phyloP scores from a whole-genome alignment of 75 land plant species.

The Pseudotsuga menziesii region DNA sequence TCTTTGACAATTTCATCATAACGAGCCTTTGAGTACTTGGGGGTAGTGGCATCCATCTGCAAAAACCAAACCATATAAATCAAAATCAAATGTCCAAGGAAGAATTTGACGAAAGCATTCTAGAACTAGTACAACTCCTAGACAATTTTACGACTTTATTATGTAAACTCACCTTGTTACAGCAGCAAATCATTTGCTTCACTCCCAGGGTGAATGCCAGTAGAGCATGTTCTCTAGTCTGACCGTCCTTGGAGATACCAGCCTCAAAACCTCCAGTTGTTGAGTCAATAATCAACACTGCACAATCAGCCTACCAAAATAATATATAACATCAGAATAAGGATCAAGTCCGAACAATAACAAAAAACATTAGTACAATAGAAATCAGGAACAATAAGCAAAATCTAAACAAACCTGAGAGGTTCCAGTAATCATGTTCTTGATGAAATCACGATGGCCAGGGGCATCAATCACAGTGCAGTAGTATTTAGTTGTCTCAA shows the following conservation, averaged over 20 bases:
- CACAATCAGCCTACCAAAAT: constrained; percentile 36
- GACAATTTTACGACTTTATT: not conserved
- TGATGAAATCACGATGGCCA: constrained; percentile 44
- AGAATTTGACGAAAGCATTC: not conserved
- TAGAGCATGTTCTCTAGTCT: constrained; percentile 43
- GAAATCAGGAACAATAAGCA: not conserved
- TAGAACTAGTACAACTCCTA: not conserved
- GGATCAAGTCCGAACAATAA: not conserved
- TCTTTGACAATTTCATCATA: constrained; percentile 46
- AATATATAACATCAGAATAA: not conserved
- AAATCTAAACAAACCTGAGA: constrained; percentile 17
- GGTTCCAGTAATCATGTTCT: constrained; percentile 49
- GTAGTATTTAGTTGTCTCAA: constrained; percentile 43
- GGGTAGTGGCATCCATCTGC: constrained; percentile 66
- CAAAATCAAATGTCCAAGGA: not conserved
- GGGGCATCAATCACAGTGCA: constrained; percentile 51
- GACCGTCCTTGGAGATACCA: constrained; percentile 45
- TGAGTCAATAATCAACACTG: constrained; percentile 38
- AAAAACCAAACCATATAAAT: not conserved
- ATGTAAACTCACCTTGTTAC: constrained; percentile 4
- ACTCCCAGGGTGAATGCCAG: constrained; percentile 45
- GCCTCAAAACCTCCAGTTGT: constrained; percentile 51
- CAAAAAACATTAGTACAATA: not conserved
- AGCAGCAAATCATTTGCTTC: constrained; percentile 44
- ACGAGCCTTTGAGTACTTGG: constrained; percentile 55